These are phyloP conservation scores for Pistacia vera DNA, from an alignment of 345 rosid genomes.

Conservation along the genomic window DNA sequence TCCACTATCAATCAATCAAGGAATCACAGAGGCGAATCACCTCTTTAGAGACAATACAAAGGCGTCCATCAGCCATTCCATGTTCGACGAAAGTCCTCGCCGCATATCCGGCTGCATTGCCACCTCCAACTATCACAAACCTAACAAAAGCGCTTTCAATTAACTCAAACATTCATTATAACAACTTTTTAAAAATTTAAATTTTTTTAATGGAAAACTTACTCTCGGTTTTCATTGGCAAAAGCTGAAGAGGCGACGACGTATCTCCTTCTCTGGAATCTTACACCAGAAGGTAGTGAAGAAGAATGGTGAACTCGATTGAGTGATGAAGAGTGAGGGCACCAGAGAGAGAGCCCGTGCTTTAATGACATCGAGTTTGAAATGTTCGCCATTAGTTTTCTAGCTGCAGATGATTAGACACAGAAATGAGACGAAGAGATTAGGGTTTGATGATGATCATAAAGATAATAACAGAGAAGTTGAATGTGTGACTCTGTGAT, in stretches of 20 bases:
- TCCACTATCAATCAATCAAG: not conserved
- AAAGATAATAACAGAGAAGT: constrained; percentile 2
- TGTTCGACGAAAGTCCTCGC: constrained; percentile 93
- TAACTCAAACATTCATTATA: not conserved
- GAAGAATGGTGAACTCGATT: constrained; percentile 38
- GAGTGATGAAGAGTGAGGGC: constrained; percentile 55
- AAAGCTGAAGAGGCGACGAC: constrained; percentile 61
- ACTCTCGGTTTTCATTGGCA: constrained; percentile 92
- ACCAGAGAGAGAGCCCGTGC: constrained; percentile 60
- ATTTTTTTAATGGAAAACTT: constrained; percentile 14
- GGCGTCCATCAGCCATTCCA: constrained; percentile 91
- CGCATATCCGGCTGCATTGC: constrained; percentile 98
- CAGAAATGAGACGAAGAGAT: constrained; percentile 18
- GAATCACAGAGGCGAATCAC: constrained; percentile 26
- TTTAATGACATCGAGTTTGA: constrained; percentile 52
- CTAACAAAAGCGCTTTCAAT: constrained; percentile 25
- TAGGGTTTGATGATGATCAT: constrained; percentile 20
- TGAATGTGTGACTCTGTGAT: constrained; percentile 8
- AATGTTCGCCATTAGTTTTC: constrained; percentile 58
- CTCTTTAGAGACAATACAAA: constrained; percentile 92
- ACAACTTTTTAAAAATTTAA: not conserved
- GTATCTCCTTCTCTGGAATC: constrained; percentile 43
- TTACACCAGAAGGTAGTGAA: constrained; percentile 38
- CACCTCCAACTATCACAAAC: constrained; percentile 92
- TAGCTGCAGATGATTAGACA: constrained; percentile 36